Conservation (phyloP, 1,284 basidiomycete species). For the Microbotryum lychnidis-dioicae region DNA sequence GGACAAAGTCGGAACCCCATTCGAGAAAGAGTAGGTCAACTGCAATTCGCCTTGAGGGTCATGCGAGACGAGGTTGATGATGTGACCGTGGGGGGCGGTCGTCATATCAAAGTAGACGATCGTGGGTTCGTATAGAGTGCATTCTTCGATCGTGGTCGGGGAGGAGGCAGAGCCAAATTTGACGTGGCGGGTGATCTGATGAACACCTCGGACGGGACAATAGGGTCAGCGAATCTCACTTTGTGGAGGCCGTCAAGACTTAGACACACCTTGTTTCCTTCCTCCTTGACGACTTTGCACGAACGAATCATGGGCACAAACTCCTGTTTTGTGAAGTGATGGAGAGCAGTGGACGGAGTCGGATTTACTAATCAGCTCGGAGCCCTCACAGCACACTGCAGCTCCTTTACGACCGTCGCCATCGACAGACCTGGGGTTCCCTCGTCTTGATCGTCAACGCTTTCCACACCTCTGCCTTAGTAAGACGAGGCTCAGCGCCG, state of each 20-base stretch:
- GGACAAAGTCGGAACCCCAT: neutral
- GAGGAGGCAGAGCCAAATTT: neutral
- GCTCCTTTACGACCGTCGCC: too few relatives aligned
- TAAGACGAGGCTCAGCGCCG: constrained; percentile 4
- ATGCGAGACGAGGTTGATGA: constrained; percentile 14
- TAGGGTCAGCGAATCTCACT: too few relatives aligned
- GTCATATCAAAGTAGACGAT: constrained; percentile 20
- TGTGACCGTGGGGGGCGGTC: neutral
- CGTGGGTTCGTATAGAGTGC: neutral
- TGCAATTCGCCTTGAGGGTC: constrained; percentile 8
- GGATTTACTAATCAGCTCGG: too few relatives aligned
- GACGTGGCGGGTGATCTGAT: constrained; percentile 10
- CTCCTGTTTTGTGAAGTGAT: too few relatives aligned
- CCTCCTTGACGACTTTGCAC: constrained; percentile 7
- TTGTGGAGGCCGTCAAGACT: too few relatives aligned
- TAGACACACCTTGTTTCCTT: constrained; percentile 14
- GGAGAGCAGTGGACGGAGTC: too few relatives aligned
- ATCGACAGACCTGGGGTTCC: neutral
- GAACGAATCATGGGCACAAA: constrained; percentile 11
- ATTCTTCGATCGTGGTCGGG: constrained; percentile 4
- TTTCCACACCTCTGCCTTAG: constrained; percentile 8
- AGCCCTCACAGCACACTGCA: too few relatives aligned
- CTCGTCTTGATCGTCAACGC: constrained; percentile 13
- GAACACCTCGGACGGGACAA: neutral
- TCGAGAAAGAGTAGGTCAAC: constrained; percentile 14